Conservation (phyloP, 2,329 filamentous ascomycete species). For the Epichloe glyceriae region DNA sequence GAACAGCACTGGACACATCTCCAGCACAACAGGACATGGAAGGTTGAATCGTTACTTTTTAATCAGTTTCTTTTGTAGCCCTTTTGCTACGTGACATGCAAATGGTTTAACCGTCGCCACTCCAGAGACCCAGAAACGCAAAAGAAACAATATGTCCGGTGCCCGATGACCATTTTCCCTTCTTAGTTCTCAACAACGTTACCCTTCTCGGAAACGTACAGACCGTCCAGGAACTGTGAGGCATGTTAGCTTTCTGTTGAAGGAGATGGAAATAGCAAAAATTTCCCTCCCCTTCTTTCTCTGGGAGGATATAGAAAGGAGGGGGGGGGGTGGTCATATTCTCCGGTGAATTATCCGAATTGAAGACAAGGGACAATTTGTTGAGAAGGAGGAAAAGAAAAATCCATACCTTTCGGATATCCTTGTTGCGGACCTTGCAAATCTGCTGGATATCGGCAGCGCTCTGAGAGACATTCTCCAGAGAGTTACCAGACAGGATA, state of each 20-base stretch:
- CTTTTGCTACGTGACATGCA: constrained; percentile 47
- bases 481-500: constrained; percentile 79
- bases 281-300: no score
- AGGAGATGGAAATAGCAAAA: no score
- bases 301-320: background rate
- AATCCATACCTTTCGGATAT: constrained; percentile 86
- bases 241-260: constrained; percentile 10
- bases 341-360: background rate
- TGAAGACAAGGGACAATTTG: background rate
- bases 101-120: constrained; percentile 46
- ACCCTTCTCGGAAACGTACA: constrained; percentile 98
- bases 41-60: constrained; percentile 25
- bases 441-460: constrained; percentile 99
- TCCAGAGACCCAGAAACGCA: constrained; percentile 50
- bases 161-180: constrained; percentile 18
- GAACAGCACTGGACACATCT: no score
- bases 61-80: constrained; percentile 27
- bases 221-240: constrained; percentile 89
- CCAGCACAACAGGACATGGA: constrained; percentile 6
- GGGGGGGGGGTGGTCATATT: background rate
- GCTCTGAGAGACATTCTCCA: constrained; percentile 95
- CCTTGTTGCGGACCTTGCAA: constrained; percentile 99
- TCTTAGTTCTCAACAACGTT: constrained; percentile 67
- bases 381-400: background rate
- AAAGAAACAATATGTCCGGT: constrained; percentile 34